Evolutionary conservation across 768 basidiomycete genomes (phyloP).

Genomic region (Rhizopogon roseolus): DNA sequence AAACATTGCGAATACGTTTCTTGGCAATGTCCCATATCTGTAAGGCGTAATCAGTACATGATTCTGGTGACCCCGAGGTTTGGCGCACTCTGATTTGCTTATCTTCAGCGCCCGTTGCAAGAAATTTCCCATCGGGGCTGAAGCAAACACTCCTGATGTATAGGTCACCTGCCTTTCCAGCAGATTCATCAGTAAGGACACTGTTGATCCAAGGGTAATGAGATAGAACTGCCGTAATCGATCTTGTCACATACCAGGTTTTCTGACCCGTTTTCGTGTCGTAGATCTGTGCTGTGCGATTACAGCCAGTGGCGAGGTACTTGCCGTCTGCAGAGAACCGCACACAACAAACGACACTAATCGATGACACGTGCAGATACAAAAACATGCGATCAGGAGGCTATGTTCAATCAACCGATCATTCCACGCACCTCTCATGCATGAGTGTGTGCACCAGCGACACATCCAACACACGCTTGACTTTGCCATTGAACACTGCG

Average conservation of each 20-base stretch:
- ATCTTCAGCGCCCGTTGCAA: slow-evolving; percentile 31
- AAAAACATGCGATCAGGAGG: neutral
- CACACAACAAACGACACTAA: slow-evolving; percentile 26
- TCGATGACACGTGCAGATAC: slow-evolving; percentile 1
- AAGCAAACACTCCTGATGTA: slow-evolving; percentile 54
- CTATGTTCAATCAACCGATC: slow-evolving; percentile 1
- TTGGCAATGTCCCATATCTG: slow-evolving; percentile 24
- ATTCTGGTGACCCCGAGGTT: neutral
- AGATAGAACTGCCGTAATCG: neutral
- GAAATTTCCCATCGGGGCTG: slow-evolving; percentile 25
- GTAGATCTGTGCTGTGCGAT: slow-evolving; percentile 92
- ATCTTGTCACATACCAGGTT: slow-evolving; percentile 57
- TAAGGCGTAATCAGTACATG: slow-evolving; percentile 1
- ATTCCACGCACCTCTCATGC: slow-evolving; percentile 70
- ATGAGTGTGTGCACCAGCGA: slow-evolving; percentile 76
- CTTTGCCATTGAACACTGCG: slow-evolving; percentile 47
- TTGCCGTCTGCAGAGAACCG: slow-evolving; percentile 27
- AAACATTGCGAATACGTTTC: slow-evolving; percentile 21
- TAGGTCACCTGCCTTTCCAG: slow-evolving; percentile 70
- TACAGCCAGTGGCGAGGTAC: slow-evolving; percentile 50
- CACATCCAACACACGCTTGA: slow-evolving; percentile 45
- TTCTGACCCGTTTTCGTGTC: slow-evolving; percentile 84
- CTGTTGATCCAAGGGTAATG: slow-evolving; percentile 31
- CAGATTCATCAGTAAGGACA: slow-evolving; percentile 73
- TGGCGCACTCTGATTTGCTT: slow-evolving; percentile 25